These are phyloP conservation scores for Paecilomyces formosus DNA, from an alignment of 2,329 filamentous ascomycete genomes.

Conservation along the genomic window DNA sequence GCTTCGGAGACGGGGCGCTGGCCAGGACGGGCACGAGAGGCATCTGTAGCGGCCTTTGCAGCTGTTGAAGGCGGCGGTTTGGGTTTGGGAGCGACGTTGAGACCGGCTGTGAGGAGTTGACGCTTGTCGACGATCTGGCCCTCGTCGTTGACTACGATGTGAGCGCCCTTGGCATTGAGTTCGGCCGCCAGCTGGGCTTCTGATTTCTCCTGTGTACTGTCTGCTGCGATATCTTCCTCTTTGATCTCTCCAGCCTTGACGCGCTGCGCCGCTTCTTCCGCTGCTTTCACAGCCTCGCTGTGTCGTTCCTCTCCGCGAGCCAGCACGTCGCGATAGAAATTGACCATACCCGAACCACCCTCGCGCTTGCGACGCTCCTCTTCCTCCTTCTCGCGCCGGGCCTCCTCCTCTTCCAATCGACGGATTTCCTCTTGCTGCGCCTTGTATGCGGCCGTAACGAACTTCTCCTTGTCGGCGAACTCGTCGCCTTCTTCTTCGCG, in stretches of 20 bases:
- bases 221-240: constrained; percentile 18
- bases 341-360: constrained; percentile 48
- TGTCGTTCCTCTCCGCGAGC: constrained; percentile 51
- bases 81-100: constrained; percentile 53
- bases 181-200: constrained; percentile 51
- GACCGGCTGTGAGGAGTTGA: constrained; percentile 53
- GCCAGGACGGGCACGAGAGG: constrained; percentile 8
- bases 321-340: constrained; percentile 55
- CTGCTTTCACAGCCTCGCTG: constrained; percentile 49
- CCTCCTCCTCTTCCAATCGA: constrained; percentile 52
- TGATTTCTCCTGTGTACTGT: constrained; percentile 33
- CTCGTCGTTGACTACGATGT: constrained; percentile 55
- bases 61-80: constrained; percentile 25
- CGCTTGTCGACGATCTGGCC: constrained; percentile 59
- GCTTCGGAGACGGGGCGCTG: constrained; percentile 19
- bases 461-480: constrained; percentile 60
- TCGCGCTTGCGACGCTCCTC: constrained; percentile 41
- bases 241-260: constrained; percentile 27
- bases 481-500: constrained; percentile 60
- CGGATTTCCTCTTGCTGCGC: constrained; percentile 55
- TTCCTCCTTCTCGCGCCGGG: constrained; percentile 45
- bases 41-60: constrained; percentile 10
- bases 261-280: constrained; percentile 35
- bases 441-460: constrained; percentile 60
- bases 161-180: constrained; percentile 43